A percentile compares a stretch with the other conserved stretches of the same genome.
Conservation (phyloP, 2,329 filamentous ascomycete species). For the Fusarium sp. region DNA sequence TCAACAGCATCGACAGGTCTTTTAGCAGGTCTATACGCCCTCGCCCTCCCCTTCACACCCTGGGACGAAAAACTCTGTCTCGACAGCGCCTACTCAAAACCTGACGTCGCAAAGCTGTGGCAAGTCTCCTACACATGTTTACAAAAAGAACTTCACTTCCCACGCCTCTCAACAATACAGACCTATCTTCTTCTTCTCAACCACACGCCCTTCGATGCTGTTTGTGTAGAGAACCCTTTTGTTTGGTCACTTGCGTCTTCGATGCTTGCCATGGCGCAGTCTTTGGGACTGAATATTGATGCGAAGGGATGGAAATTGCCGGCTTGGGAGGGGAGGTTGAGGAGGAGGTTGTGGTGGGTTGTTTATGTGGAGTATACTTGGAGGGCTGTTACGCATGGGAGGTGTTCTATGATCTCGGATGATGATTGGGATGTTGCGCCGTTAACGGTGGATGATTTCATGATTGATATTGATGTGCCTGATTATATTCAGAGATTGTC, state of each 20-base stretch:
- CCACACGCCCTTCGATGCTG: neutral
- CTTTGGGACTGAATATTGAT: neutral
- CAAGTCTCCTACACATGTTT: neutral
- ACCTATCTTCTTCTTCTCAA: neutral
- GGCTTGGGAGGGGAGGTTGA: neutral
- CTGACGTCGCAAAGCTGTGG: neutral
- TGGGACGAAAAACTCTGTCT: slow-evolving; percentile 16
- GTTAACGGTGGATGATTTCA: neutral
- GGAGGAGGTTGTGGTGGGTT: slow-evolving; percentile 4
- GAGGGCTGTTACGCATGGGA: neutral
- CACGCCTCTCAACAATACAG: neutral
- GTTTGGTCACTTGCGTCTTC: neutral
- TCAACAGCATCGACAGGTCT: neutral
- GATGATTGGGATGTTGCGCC: neutral
- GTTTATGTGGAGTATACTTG: slow-evolving; percentile 8
- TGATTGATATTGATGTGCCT: neutral
- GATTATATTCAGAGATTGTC: neutral
- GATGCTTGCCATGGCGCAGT: slow-evolving; percentile 2
- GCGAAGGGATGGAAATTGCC: neutral
- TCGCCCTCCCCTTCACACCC: slow-evolving; percentile 3
- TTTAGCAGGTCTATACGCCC: neutral
- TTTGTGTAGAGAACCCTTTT: neutral
- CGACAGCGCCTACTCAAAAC: slow-evolving; percentile 11
- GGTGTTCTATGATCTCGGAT: neutral
- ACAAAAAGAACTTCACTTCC: neutral